Conservation (phyloP, 805 yeast genomes). For the Yarrowia yakushimensis region DNA sequence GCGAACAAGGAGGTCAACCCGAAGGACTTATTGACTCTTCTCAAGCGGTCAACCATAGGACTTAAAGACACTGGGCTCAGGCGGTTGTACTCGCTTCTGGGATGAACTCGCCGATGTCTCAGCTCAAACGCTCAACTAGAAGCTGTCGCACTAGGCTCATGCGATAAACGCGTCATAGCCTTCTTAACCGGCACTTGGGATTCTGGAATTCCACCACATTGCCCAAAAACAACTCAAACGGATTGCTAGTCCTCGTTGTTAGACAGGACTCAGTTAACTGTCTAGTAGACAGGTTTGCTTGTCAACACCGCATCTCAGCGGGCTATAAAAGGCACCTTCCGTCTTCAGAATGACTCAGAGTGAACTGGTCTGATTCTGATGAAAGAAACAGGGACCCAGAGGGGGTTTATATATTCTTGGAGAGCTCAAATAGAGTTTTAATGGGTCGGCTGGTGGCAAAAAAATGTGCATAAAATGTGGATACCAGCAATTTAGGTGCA, state of each 20-base stretch:
- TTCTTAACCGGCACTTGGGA: not conserved
- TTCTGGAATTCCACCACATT: not conserved
- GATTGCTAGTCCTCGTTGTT: not conserved
- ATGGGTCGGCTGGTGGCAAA: not conserved
- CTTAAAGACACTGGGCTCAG: not conserved
- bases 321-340: not conserved
- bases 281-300: not conserved
- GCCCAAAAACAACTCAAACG: not conserved
- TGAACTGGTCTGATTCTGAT: not conserved
- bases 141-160: not conserved
- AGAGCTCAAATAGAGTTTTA: not conserved
- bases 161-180: not conserved
- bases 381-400: not conserved
- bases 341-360: not conserved
- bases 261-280: no score
- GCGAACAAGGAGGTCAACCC: not conserved
- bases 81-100: not conserved
- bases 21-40: not conserved
- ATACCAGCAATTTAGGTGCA: not conserved
- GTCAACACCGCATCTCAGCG: not conserved
- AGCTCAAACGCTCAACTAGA: not conserved
- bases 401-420: not conserved
- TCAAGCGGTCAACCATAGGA: not conserved
- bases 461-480: not conserved
- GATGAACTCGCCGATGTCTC: not conserved